Percentiles rank a stretch among this genome's conserved stretches.
phyloP scores from a whole-genome alignment of 805 yeast species.

The Vanderwaltozyma verrucispora region DNA sequence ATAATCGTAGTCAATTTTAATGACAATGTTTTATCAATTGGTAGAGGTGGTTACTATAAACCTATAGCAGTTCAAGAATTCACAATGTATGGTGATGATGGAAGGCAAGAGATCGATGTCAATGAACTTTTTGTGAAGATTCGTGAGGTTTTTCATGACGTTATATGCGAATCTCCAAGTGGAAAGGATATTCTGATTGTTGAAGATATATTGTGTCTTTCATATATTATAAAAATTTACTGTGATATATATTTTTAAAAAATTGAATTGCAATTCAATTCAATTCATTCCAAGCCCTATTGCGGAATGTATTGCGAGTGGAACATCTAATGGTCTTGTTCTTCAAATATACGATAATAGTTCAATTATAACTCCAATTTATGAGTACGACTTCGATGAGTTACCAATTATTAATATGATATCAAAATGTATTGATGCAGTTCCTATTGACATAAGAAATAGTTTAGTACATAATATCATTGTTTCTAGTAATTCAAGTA shows the following conservation, averaged over 20 bases:
- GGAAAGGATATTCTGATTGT: not conserved
- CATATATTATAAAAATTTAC: conserved; percentile 17
- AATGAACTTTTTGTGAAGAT: not conserved
- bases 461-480: conserved; percentile 1
- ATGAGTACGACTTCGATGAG: conserved; percentile 16
- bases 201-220: conserved; percentile 26
- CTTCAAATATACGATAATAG: conserved; percentile 34
- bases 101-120: not conserved
- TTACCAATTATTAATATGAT: not conserved
- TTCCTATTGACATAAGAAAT: conserved; percentile 2
- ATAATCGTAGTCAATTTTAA: not conserved
- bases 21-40: not conserved
- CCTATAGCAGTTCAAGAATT: not conserved
- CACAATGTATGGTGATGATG: not conserved
- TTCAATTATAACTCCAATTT: conserved; percentile 28
- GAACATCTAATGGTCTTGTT: conserved; percentile 28
- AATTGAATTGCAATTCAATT: conserved; percentile 27
- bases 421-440: not conserved
- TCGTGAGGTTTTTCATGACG: not conserved
- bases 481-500: not conserved
- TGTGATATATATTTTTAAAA: conserved; percentile 19
- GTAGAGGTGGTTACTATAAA: not conserved
- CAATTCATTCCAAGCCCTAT: conserved; percentile 28
- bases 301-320: conserved; percentile 29
- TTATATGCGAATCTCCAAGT: not conserved